These are phyloP conservation scores for Penicillium sp. DNA, from an alignment of 2,329 filamentous ascomycete species.

Conservation along the genomic window DNA sequence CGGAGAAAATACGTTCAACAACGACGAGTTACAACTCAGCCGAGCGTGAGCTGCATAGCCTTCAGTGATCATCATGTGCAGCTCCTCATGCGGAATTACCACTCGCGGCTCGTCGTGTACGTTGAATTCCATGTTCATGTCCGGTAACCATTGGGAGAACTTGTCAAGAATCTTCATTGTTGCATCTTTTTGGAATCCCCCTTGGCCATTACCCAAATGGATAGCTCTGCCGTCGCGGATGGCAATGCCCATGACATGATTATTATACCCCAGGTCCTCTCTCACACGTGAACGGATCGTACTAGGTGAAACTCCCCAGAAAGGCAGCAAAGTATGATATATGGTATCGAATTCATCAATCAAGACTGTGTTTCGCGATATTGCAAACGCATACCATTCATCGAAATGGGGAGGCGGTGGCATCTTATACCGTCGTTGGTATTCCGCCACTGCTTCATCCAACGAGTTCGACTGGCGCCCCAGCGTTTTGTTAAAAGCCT, in stretches of 20 bases:
- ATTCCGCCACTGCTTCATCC: constrained; percentile 13
- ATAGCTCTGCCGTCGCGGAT: constrained; percentile 11
- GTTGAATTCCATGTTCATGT: constrained; percentile 91
- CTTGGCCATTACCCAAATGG: constrained; percentile 51
- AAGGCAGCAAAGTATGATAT: constrained; percentile 13
- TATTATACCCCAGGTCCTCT: constrained; percentile 8
- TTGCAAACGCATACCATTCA: constrained; percentile 18
- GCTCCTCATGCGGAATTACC: constrained; percentile 71
- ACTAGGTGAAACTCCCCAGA: constrained; percentile 14
- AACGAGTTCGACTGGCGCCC: constrained; percentile 13
- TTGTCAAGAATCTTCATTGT: constrained; percentile 71
- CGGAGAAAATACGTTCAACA: background rate
- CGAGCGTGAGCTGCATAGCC: constrained; percentile 10
- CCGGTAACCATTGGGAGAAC: constrained; percentile 71
- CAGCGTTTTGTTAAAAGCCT: constrained; percentile 4
- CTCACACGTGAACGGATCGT: constrained; percentile 11
- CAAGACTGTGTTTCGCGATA: constrained; percentile 4
- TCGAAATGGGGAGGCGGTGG: constrained; percentile 17
- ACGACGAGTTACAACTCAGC: background rate
- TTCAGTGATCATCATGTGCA: constrained; percentile 61
- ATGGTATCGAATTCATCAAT: constrained; percentile 20
- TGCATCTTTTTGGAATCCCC: constrained; percentile 41
- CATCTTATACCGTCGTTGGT: constrained; percentile 15
- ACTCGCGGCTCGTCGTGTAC: constrained; percentile 82
- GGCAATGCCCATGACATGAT: constrained; percentile 10